Conservation (phyloP, 768 basidiomycete species). For the Tubosaeta sp. region DNA sequence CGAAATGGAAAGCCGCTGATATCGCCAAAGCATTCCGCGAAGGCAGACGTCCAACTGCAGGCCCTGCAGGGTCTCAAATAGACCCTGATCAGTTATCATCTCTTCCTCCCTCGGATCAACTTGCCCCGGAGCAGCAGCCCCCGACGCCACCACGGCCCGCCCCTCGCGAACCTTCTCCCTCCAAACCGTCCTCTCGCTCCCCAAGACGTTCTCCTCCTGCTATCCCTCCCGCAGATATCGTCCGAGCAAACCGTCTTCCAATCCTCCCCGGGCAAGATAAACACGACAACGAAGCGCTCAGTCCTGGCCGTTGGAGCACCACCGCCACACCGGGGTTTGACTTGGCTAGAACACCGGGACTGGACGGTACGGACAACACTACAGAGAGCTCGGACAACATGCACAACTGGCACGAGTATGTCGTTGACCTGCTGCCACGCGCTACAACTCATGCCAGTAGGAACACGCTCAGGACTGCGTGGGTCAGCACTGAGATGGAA, state of each 20-base stretch:
- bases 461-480: conserved; percentile 26
- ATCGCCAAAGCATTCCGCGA: conserved; percentile 95
- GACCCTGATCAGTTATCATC: conserved; percentile 19
- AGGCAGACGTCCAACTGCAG: conserved; percentile 77
- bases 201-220: conserved; percentile 33
- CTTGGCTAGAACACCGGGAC: conserved; percentile 13
- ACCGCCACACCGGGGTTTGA: conserved; percentile 67
- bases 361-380: conserved; percentile 14
- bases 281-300: conserved; percentile 33
- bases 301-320: conserved; percentile 69
- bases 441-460: conserved; percentile 17
- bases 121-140: conserved; percentile 10
- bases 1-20: conserved; percentile 97
- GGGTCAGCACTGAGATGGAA: conserved; percentile 45
- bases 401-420: conserved; percentile 28
- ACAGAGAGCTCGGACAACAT: conserved; percentile 16
- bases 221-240: conserved; percentile 27
- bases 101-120: conserved; percentile 13
- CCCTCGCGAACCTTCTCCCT: conserved; percentile 25
- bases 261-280: conserved; percentile 19
- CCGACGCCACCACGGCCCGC: conserved; percentile 17
- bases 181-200: conserved; percentile 20
- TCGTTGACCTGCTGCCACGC: conserved; percentile 27
- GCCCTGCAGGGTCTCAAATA: conserved; percentile 54
- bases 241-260: conserved; percentile 26